phyloP scores from a whole-genome alignment of 352 stramenopile species.

The Globisporangium uncinulatum region DNA sequence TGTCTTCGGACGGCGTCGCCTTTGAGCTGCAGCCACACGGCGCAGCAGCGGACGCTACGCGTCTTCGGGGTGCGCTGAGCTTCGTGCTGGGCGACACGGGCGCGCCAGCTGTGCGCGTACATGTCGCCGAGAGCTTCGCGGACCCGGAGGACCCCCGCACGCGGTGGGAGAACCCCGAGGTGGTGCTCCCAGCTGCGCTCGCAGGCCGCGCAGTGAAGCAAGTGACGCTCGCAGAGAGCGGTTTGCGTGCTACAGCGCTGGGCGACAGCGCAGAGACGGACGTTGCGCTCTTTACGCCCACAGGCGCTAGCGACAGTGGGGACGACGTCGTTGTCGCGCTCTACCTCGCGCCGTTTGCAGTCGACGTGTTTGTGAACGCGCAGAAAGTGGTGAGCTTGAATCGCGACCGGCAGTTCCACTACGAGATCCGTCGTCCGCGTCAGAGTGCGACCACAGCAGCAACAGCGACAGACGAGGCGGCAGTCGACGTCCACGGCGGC shows the following conservation, averaged over 20 bases:
- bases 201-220: constrained; percentile 28
- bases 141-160: constrained; percentile 47
- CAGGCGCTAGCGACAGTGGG: background rate
- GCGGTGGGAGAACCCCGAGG: constrained; percentile 47
- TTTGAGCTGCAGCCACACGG: constrained; percentile 37
- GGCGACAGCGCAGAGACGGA: constrained; percentile 14
- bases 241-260: constrained; percentile 15
- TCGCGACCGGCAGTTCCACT: constrained; percentile 63
- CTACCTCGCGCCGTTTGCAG: constrained; percentile 40
- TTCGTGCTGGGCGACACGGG: constrained; percentile 41
- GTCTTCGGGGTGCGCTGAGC: constrained; percentile 35
- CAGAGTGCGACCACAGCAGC: constrained; percentile 20
- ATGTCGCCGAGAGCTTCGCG: constrained; percentile 44
- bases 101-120: constrained; percentile 47
- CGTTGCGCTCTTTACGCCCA: constrained; percentile 32
- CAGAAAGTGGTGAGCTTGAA: constrained; percentile 66
- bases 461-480: constrained; percentile 21
- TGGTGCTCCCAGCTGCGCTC: constrained; percentile 31
- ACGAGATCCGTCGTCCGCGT: constrained; percentile 74
- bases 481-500: constrained; percentile 74
- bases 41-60: constrained; percentile 10
- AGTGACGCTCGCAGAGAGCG: constrained; percentile 28
- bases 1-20: constrained; percentile 27
- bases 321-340: constrained; percentile 46
- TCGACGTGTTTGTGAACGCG: constrained; percentile 62